Evolutionary conservation across 1,139 yeast genomes (phyloP).

Genomic region (Scheffersomyces illinoinensis): DNA sequence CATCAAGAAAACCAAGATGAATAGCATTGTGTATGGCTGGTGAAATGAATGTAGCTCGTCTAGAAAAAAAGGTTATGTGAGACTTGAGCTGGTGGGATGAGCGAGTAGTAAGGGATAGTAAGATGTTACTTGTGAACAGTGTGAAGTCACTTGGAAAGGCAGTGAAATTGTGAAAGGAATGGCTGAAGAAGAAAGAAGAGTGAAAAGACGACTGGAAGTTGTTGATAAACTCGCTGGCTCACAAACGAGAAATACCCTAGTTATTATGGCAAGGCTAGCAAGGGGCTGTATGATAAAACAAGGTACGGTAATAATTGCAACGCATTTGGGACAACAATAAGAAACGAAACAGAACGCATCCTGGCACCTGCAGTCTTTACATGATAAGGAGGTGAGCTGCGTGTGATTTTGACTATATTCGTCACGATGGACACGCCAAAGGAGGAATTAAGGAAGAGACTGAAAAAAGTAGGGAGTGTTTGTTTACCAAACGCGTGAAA

Average conservation of each 20-base stretch:
- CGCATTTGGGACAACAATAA: not conserved
- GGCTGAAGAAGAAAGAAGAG: not conserved
- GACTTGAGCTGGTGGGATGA: not conserved
- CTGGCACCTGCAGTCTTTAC: not conserved
- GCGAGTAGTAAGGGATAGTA: not conserved
- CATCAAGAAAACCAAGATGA: slow-evolving; percentile 10
- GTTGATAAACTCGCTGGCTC: not conserved
- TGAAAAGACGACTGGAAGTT: not conserved
- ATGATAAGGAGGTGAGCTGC: not conserved
- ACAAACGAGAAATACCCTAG: not conserved
- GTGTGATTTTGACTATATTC: not conserved
- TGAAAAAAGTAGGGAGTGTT: not conserved
- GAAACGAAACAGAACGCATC: not conserved
- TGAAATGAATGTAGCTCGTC: not conserved
- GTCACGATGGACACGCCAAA: not conserved
- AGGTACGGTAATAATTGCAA: not conserved
- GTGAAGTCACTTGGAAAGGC: not conserved
- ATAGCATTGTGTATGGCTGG: slow-evolving; percentile 5
- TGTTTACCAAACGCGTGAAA: not conserved
- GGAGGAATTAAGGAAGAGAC: not conserved
- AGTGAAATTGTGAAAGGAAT: not conserved
- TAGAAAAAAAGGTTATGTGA: not conserved
- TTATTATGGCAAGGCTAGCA: not conserved
- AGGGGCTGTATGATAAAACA: not conserved
- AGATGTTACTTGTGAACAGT: not conserved